Conservation (phyloP, 805 yeast species). For the Candida silvicultrix region DNA sequence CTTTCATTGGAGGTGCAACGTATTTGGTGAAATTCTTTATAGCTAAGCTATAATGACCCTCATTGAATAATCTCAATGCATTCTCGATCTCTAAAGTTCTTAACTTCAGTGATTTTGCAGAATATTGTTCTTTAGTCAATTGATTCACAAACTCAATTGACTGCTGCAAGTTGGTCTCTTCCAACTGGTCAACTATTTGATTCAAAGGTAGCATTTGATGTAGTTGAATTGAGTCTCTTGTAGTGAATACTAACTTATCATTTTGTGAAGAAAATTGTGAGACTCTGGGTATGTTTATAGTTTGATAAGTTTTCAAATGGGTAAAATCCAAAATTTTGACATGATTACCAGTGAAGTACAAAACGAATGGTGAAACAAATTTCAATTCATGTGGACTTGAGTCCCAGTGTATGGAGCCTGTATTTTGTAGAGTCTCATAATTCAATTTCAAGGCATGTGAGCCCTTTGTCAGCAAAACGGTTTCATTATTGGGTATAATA, state of each 20-base stretch:
- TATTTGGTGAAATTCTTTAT: conserved; percentile 41
- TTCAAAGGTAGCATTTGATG: not conserved
- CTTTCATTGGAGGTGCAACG: conserved; percentile 53
- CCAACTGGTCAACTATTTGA: not conserved
- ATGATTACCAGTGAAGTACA: conserved; percentile 11
- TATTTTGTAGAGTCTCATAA: not conserved
- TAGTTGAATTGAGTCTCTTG: not conserved
- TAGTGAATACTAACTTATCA: not conserved
- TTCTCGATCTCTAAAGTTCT: conserved; percentile 37
- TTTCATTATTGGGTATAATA: not conserved
- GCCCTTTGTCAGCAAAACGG: not conserved
- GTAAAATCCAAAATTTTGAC: conserved; percentile 33
- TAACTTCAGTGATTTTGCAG: conserved; percentile 27
- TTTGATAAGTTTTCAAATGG: conserved; percentile 30
- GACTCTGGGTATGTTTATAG: conserved; percentile 18
- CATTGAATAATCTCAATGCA: conserved; percentile 28
- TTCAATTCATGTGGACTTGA: conserved; percentile 1
- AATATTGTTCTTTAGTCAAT: conserved; percentile 21
- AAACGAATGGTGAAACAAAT: conserved; percentile 3
- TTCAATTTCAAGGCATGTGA: not conserved
- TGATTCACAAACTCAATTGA: conserved; percentile 35
- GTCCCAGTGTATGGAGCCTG: conserved; percentile 5
- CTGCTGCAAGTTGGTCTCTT: not conserved
- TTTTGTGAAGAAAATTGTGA: not conserved
- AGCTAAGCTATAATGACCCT: conserved; percentile 28